Evolutionary conservation across 257 asterid species (phyloP), one percentile per base, ranked within the genome.

Genomic region (Capsicum pubescens): DNA sequence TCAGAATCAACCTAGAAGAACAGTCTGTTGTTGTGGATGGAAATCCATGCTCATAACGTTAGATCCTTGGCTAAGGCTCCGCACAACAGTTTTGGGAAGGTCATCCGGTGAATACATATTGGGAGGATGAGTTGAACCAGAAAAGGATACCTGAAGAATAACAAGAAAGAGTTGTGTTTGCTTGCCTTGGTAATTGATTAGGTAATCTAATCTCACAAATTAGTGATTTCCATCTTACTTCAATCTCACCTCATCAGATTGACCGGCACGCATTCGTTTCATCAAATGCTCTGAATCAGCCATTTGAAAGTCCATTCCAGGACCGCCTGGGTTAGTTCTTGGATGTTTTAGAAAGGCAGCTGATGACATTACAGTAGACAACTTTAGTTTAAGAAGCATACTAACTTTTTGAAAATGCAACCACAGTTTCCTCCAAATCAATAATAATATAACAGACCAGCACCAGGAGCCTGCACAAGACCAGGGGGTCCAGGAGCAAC

Each of bases 41-140:
- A 94, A 96, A 87, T 96, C 98, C 98, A 96, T 90, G 94, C 99
- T 94, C 99, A 93, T 94, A 84, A 93, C 97, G 86, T 92, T 93
- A 78, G 99, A 94, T 81, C 99, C 99, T 87, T 96, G 98, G 87
- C 92, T 93, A 84, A 96, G 95, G 78, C 91, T 95, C 79, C 98
- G 92, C 68, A 90, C 88, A 83, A 92, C 97, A 86, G 91, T 88
- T 92, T 93, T 96, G 56, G 99, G 99, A 85, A 96, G 97, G 90
- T 96, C 99, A 88, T 96, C 99, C 57, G 93, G 93, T 79, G 99
- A 93, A 90, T 88, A 91, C 76, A 87, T 86, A 87, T 90, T 91
- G 39, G 95, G 87, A 55, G 92, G 93, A 88, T 95, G 98, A 83
- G 94, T 88, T 11, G 98, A 87, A 84, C 98, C 97, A 84, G 98